Percentiles rank a stretch among this genome's conserved stretches.
Evolutionary conservation across 2,329 filamentous ascomycete genomes (phyloP).

Genomic region (Cladophialophora psammophila): DNA sequence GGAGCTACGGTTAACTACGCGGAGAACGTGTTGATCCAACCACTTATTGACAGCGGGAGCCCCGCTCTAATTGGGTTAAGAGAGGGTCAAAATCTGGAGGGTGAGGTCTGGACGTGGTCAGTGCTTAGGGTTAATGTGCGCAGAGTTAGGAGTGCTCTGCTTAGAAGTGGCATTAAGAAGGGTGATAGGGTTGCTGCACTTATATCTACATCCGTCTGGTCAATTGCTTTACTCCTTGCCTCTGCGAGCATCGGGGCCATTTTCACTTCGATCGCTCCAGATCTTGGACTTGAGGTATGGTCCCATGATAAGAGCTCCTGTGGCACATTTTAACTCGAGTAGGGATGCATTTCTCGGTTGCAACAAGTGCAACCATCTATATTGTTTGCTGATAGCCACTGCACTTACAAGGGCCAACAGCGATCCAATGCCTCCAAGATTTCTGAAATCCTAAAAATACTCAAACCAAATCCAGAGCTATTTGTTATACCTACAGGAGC

Average conservation of each 20-base stretch:
- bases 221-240: constrained; percentile 25
- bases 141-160: constrained; percentile 48
- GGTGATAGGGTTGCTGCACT: constrained; percentile 46
- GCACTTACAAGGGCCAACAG: constrained; percentile 31
- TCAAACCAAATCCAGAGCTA: constrained; percentile 14
- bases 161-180: constrained; percentile 46
- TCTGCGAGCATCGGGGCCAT: constrained; percentile 27
- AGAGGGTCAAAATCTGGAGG: constrained; percentile 45
- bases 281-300: constrained; percentile 20
- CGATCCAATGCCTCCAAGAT: constrained; percentile 22
- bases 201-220: constrained; percentile 16
- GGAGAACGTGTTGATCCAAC: constrained; percentile 41
- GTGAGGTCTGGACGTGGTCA: constrained; percentile 43
- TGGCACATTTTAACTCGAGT: neutral
- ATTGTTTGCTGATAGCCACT: constrained; percentile 51
- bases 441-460: constrained; percentile 10
- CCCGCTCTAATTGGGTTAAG: constrained; percentile 51
- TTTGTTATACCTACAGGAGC: constrained; percentile 17
- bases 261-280: constrained; percentile 29
- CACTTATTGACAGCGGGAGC: constrained; percentile 44
- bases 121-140: constrained; percentile 41
- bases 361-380: constrained; percentile 51
- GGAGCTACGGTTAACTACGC: constrained; percentile 49
- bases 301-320: neutral
- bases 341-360: constrained; percentile 16